Evolutionary conservation across 108 stramenopile genomes (phyloP).

Genomic region (Skeletonema grethae): DNA sequence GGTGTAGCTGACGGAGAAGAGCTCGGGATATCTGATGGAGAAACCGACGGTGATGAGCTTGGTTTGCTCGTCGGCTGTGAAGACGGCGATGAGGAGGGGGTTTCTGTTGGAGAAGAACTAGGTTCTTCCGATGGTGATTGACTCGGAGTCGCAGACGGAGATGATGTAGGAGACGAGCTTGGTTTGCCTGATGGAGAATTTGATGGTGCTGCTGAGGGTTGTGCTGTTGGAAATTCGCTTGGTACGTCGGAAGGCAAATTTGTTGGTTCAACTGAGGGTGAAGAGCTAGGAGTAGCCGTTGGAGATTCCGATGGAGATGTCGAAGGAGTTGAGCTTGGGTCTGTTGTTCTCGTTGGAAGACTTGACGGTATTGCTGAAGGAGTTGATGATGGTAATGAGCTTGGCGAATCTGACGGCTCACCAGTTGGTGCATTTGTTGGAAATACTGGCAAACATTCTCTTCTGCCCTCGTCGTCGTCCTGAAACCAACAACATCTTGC

Average conservation of each 20-base stretch:
- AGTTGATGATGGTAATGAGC: neutral
- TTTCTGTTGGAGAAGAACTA: no score
- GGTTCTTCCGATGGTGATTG: no score
- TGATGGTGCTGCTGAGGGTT: neutral
- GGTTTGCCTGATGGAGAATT: no score
- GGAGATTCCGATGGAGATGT: neutral
- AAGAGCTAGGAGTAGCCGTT: neutral
- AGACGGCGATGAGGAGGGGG: no score
- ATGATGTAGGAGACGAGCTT: no score
- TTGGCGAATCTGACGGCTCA: neutral
- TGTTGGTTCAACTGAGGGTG: neutral
- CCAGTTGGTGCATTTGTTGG: neutral
- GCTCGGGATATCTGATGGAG: neutral
- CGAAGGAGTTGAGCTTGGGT: neutral
- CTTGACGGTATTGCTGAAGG: no score
- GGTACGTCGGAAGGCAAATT: neutral
- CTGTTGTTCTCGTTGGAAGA: no score
- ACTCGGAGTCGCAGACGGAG: no score
- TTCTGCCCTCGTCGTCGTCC: neutral
- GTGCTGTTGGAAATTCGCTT: neutral
- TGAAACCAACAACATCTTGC: conserved; percentile 6
- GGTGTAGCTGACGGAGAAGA: neutral
- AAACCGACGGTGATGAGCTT: neutral
- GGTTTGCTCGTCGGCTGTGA: no score
- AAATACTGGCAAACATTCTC: neutral